Conservation (phyloP, 148 eudicot genomes). For the Camellia sinensis region DNA sequence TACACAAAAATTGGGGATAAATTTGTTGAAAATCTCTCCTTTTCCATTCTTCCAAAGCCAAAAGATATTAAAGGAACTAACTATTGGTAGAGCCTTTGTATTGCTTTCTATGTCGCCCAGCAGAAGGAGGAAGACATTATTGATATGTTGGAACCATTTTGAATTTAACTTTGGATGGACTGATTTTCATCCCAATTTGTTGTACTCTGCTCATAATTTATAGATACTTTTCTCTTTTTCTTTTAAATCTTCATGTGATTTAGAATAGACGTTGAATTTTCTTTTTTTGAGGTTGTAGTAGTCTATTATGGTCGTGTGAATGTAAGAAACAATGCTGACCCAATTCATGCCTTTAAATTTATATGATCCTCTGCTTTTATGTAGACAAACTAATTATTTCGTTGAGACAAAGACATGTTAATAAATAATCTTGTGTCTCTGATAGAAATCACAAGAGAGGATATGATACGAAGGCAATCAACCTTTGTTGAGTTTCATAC, state of each 20-base stretch:
- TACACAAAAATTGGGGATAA: not conserved
- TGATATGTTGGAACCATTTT: no score
- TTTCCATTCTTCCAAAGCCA: not conserved
- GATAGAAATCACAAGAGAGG: constrained; percentile 80
- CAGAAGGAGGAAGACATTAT: not conserved
- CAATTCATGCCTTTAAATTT: not conserved
- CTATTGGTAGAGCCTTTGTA: not conserved
- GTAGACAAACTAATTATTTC: not conserved
- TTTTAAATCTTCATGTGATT: not conserved
- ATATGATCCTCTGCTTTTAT: not conserved
- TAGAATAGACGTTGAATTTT: not conserved
- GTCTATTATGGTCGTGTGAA: not conserved
- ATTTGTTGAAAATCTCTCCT: no score
- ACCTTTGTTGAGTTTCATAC: constrained; percentile 69
- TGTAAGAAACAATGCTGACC: not conserved
- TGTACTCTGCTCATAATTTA: not conserved
- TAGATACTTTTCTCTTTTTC: not conserved
- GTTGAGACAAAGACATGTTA: not conserved
- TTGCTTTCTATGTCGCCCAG: not conserved
- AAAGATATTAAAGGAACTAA: not conserved
- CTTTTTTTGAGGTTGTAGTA: not conserved
- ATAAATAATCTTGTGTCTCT: constrained; percentile 10
- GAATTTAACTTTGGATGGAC: not conserved
- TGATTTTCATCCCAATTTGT: not conserved
- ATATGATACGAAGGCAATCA: constrained; percentile 80